phyloP scores from a whole-genome alignment of 306 rosid genomes.

The Rubus idaeus region DNA sequence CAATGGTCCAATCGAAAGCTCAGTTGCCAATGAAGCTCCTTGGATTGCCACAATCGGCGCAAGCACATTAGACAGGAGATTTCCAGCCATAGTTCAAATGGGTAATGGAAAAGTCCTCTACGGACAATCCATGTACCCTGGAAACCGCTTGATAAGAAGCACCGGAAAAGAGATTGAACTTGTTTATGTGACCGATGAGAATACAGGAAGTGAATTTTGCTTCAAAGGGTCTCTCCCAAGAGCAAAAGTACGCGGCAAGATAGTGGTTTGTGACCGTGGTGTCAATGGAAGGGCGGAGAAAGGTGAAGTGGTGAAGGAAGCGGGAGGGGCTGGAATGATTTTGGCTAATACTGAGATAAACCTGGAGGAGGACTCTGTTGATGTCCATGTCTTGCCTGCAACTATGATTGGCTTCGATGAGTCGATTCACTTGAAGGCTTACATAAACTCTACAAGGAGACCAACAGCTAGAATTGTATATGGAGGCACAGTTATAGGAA shows the following conservation, averaged over 20 bases:
- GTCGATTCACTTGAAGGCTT: conserved; percentile 56
- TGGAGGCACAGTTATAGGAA: conserved; percentile 75
- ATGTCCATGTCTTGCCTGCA: conserved; percentile 93
- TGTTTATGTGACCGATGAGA: conserved; percentile 49
- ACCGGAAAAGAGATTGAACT: conserved; percentile 48
- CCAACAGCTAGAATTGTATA: conserved; percentile 65
- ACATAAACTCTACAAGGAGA: conserved; percentile 60
- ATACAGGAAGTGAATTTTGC: conserved; percentile 64
- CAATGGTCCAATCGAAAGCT: conserved; percentile 73
- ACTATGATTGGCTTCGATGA: conserved; percentile 82
- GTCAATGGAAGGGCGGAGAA: conserved; percentile 85
- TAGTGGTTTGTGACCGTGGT: conserved; percentile 89
- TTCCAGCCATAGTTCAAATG: conserved; percentile 68
- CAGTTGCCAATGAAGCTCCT: conserved; percentile 93
- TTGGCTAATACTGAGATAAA: conserved; percentile 74
- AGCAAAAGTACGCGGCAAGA: conserved; percentile 66
- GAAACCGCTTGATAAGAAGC: conserved; percentile 28
- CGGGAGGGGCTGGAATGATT: conserved; percentile 91
- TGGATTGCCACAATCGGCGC: conserved; percentile 91
- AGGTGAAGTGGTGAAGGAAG: conserved; percentile 83
- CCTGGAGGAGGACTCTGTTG: conserved; percentile 84
- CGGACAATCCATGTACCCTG: conserved; percentile 79
- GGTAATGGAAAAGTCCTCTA: conserved; percentile 59
- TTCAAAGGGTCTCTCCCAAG: conserved; percentile 73
- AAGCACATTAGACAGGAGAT: conserved; percentile 72